A percentile compares a stretch with the other conserved stretches of the same genome.
Evolutionary conservation across 441 rosid species (phyloP).

Genomic region (Biscutella auriculata): DNA sequence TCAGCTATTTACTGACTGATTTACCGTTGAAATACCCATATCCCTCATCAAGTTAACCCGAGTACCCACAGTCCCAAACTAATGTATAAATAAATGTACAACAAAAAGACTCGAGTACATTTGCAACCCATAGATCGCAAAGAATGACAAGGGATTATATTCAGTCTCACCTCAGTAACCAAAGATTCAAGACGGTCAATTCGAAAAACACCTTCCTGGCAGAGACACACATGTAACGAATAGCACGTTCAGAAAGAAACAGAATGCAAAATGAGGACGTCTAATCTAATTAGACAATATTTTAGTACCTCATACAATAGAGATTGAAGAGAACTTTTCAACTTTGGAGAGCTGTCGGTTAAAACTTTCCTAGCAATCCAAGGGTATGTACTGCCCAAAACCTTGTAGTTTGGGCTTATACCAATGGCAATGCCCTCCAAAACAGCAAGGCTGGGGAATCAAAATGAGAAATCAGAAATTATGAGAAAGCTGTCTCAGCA

Average conservation of each 20-base stretch:
- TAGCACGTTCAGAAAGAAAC: constrained; percentile 9
- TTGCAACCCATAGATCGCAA: neutral
- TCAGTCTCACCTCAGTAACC: constrained; percentile 53
- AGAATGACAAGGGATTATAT: neutral
- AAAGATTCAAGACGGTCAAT: constrained; percentile 92
- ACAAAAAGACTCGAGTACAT: neutral
- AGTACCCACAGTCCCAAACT: too few species aligned
- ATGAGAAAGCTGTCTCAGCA: constrained; percentile 3
- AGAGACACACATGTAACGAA: constrained; percentile 1
- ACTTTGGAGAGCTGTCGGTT: constrained; percentile 80
- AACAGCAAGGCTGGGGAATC: constrained; percentile 67
- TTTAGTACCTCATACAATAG: constrained; percentile 70
- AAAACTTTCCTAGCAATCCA: constrained; percentile 93
- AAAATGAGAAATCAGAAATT: constrained; percentile 8
- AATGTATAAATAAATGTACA: neutral
- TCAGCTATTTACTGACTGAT: neutral
- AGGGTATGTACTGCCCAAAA: constrained; percentile 90
- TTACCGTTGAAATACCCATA: neutral
- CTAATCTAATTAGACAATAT: neutral
- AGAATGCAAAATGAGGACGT: neutral
- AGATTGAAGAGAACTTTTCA: constrained; percentile 60
- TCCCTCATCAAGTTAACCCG: neutral
- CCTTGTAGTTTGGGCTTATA: constrained; percentile 78
- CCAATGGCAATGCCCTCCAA: constrained; percentile 90
- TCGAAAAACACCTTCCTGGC: constrained; percentile 79